Conservation (phyloP, 2,329 filamentous ascomycete genomes). For the Pseudogymnoascus sp. region DNA sequence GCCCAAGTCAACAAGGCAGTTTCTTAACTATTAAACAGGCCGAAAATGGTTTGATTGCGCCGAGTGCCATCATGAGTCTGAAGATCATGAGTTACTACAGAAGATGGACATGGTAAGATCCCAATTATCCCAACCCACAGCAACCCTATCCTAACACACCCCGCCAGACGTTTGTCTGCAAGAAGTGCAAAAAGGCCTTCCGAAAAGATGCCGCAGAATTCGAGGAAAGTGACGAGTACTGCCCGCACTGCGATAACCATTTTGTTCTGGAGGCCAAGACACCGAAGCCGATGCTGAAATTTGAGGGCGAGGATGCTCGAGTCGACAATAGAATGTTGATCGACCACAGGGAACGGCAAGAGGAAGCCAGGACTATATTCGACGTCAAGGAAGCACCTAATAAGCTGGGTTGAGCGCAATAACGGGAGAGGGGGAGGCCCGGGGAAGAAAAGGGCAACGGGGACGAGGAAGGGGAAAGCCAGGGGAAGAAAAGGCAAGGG, state of each 20-base stretch:
- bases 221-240: conserved; percentile 97
- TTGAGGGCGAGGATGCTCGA: conserved; percentile 86
- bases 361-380: conserved; percentile 61
- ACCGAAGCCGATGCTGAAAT: conserved; percentile 72
- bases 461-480: not conserved
- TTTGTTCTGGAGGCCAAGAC: conserved; percentile 86
- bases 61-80: conserved; percentile 81
- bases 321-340: conserved; percentile 86
- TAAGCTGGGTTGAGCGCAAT: conserved; percentile 59
- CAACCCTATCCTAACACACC: conserved; percentile 1
- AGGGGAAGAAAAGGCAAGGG: conserved; percentile 18
- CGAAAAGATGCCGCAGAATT: conserved; percentile 88
- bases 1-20: not conserved
- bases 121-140: conserved; percentile 4
- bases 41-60: conserved; percentile 98
- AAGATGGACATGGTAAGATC: conserved; percentile 66
- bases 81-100: conserved; percentile 69
- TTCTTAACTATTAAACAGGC: conserved; percentile 42
- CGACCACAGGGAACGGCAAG: conserved; percentile 66
- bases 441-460: not conserved
- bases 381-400: conserved; percentile 69
- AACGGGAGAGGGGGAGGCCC: not conserved
- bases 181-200: conserved; percentile 98
- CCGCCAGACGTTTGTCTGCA: conserved; percentile 71
- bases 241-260: conserved; percentile 98